A percentile compares a stretch with the other conserved stretches of the same genome.
phyloP scores from a whole-genome alignment of 2,329 filamentous ascomycete species.

The Aspergillus floridensis region DNA sequence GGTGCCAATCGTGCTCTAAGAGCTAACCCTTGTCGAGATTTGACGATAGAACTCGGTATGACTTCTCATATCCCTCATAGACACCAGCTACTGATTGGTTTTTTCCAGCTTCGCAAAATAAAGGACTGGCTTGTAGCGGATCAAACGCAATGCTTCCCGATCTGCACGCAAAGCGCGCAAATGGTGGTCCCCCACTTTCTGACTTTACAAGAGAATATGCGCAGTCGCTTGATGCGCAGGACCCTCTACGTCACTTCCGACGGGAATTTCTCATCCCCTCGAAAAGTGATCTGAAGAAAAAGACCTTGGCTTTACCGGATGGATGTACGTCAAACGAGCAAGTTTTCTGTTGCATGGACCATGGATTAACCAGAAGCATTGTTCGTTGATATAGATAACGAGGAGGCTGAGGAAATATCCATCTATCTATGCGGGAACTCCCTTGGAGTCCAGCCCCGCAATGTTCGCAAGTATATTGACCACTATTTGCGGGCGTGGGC shows the following conservation, averaged over 20 bases:
- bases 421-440: slow-evolving; percentile 92
- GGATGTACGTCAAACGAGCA: slow-evolving; percentile 16
- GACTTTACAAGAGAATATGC: slow-evolving; percentile 41
- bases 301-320: slow-evolving; percentile 47
- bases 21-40: background rate
- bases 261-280: slow-evolving; percentile 76
- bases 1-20: background rate
- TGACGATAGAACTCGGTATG: background rate
- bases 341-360: background rate
- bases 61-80: background rate
- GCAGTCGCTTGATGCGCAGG: slow-evolving; percentile 56
- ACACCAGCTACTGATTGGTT: background rate
- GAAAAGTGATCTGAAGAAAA: slow-evolving; percentile 67
- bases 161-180: slow-evolving; percentile 28
- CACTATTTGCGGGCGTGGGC: slow-evolving; percentile 81
- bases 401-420: slow-evolving; percentile 47
- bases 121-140: background rate
- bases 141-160: slow-evolving; percentile 26
- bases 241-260: slow-evolving; percentile 61
- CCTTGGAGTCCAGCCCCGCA: slow-evolving; percentile 75
- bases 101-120: background rate
- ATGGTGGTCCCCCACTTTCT: slow-evolving; percentile 28
- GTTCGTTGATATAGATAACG: slow-evolving; percentile 10
- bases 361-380: background rate
- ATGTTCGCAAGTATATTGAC: slow-evolving; percentile 63